Evolutionary conservation across 1,139 yeast genomes (phyloP), one percentile per base, ranked within the genome.

Genomic region (Zygosaccharomyces pseudobailii): DNA sequence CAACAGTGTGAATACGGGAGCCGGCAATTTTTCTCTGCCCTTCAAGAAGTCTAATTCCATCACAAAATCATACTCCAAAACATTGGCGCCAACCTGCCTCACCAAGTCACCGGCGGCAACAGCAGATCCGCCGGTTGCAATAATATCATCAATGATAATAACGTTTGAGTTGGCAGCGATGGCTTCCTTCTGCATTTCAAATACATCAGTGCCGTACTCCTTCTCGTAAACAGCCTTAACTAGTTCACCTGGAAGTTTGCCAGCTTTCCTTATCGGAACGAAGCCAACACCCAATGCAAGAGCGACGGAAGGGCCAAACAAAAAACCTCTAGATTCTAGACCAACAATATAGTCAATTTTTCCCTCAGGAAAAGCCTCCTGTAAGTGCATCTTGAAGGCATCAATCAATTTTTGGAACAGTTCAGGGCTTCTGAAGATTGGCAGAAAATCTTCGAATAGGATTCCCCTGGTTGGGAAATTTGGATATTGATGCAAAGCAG

Each of bases 41-140:
- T 88, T 84, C 67, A 92, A 79, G 79, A 92, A 92, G 66, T 88
- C 94, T 63, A 92, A 80, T 71, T 92, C 98, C 86, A 92, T 80
- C 41, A 92, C 87, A 63, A 92, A 92, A 58, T 84, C 73, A 69
- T 82, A 92, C 70, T 89, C 95, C 40, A 83, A 68, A 48, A 90
- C 78, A 49, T 84, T 78, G 50, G 83, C 96, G 46, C 83, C 84
- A 41, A 74, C 68, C 70, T 79, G 72, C 62, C 70, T 70, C 46
- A 88, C 86, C 57, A 94, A 78, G 61, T 87, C 84, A 49, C 96
- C 97, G 38, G 97, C 98, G 52, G 95, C 97, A 51, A 71, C 73
- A 20, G 98, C 98, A 63, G 95, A 84, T 37, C 98, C 98, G 57
- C 97, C 98, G 38, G 98, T 92, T 42, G 98, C 98, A 68, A 94